These are phyloP conservation scores for Saccharum officinarum DNA, from an alignment of 176 grass and related monocot species.

Conservation along the genomic window DNA sequence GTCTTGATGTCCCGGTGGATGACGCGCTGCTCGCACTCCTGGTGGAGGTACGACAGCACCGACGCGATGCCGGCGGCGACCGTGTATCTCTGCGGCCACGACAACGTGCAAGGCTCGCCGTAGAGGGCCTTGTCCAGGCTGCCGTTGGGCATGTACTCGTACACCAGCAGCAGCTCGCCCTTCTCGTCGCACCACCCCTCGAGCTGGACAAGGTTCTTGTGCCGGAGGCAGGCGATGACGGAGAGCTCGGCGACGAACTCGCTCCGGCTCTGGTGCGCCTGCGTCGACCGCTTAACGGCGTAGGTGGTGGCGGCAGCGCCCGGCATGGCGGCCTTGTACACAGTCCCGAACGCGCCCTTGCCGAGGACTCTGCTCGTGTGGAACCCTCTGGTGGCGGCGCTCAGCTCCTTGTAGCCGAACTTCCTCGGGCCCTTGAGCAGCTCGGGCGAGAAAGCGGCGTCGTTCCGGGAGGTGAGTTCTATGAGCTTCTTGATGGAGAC, in stretches of 20 bases:
- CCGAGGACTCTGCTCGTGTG: constrained; percentile 67
- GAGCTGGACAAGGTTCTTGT: constrained; percentile 88
- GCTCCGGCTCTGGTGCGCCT: constrained; percentile 69
- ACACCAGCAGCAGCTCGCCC: constrained; percentile 77
- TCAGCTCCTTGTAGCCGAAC: constrained; percentile 87
- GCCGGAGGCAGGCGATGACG: constrained; percentile 78
- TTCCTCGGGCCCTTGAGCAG: constrained; percentile 74
- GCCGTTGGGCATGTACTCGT: constrained; percentile 93
- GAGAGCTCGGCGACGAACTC: constrained; percentile 88
- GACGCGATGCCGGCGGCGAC: constrained; percentile 73
- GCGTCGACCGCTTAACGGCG: constrained; percentile 85
- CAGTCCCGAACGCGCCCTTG: constrained; percentile 82
- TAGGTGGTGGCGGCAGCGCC: constrained; percentile 6
- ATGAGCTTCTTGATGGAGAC: constrained; percentile 55
- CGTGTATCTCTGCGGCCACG: constrained; percentile 63
- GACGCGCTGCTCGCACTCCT: constrained; percentile 86
- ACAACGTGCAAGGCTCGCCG: constrained; percentile 56
- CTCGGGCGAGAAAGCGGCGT: constrained; percentile 40
- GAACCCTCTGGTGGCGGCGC: constrained; percentile 71
- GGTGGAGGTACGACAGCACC: constrained; percentile 79
- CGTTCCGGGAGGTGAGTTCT: constrained; percentile 34
- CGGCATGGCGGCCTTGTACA: constrained; percentile 69
- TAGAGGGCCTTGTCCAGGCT: constrained; percentile 82
- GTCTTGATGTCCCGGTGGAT: constrained; percentile 93
- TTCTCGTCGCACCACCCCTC: constrained; percentile 87